phyloP scores from a whole-genome alignment of 1,139 yeast genomes.

The Geotrichum citri-aurantii region DNA sequence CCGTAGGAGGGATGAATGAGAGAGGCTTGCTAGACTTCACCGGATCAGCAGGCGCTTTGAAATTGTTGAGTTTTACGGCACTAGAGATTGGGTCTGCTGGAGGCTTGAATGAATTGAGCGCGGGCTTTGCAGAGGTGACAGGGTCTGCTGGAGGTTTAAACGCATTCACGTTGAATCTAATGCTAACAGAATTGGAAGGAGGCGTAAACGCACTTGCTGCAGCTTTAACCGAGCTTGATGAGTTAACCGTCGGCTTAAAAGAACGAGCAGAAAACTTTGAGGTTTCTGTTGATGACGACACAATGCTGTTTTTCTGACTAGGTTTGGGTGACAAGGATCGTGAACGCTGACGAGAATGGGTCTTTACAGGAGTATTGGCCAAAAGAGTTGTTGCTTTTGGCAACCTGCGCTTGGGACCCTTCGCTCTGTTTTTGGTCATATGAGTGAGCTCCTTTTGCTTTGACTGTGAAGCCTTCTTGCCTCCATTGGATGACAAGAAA shows the following conservation, averaged over 20 bases:
- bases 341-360: conserved; percentile 11
- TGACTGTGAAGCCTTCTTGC: neutral
- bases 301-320: neutral
- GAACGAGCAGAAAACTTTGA: neutral
- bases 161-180: neutral
- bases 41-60: neutral
- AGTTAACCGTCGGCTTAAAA: conserved; percentile 1
- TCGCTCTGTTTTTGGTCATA: conserved; percentile 56
- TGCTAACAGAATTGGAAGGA: neutral
- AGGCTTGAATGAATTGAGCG: neutral
- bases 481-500: conserved; percentile 1
- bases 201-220: neutral
- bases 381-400: conserved; percentile 38
- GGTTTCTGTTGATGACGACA: neutral
- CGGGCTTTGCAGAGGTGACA: neutral
- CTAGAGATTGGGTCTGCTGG: neutral
- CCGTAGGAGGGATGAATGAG: neutral
- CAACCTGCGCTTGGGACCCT: conserved; percentile 69
- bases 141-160: neutral
- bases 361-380: neutral
- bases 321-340: conserved; percentile 7
- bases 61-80: neutral
- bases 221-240: conserved; percentile 1
- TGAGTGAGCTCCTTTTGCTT: conserved; percentile 44
- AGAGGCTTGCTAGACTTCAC: neutral